These are phyloP conservation scores for Piper betle DNA, from an alignment of 164 flowering plant species.

Conservation along the genomic window DNA sequence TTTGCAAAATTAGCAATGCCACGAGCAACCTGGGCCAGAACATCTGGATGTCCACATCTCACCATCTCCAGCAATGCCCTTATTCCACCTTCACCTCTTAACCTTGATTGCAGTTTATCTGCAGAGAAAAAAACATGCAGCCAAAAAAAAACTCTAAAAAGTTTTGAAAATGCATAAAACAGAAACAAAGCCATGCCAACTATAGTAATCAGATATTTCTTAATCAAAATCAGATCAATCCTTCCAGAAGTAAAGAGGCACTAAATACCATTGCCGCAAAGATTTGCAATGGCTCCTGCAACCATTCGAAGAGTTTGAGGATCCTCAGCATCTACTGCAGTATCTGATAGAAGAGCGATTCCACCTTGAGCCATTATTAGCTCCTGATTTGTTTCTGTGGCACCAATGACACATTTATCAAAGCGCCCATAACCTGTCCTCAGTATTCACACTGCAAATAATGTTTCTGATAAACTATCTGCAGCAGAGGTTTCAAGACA, in stretches of 20 bases:
- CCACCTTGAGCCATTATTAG: constrained; percentile 96
- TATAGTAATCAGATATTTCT: background rate
- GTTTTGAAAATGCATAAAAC: too few relatives aligned
- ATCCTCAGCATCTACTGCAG: constrained; percentile 82
- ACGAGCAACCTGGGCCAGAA: constrained; percentile 96
- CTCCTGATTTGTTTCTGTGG: constrained; percentile 57
- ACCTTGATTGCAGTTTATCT: constrained; percentile 70
- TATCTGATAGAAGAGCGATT: constrained; percentile 50
- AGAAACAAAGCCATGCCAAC: background rate
- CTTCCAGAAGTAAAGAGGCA: background rate
- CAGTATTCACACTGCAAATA: too few relatives aligned
- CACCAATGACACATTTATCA: too few relatives aligned
- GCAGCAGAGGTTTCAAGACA: background rate
- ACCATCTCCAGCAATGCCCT: constrained; percentile 93
- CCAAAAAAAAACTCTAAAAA: background rate
- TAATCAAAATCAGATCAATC: background rate
- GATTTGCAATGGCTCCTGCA: constrained; percentile 97
- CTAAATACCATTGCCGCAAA: constrained; percentile 87
- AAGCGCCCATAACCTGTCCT: background rate
- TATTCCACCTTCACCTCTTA: constrained; percentile 87
- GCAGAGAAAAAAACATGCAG: constrained; percentile 6
- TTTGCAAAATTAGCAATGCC: constrained; percentile 98
- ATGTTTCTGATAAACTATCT: too few relatives aligned
- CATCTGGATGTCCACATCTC: constrained; percentile 80
- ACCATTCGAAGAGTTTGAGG: constrained; percentile 99